Percentiles rank a stretch among this genome's conserved stretches.
phyloP scores from a whole-genome alignment of 768 basidiomycete genomes.

The Russula ochroleuca region DNA sequence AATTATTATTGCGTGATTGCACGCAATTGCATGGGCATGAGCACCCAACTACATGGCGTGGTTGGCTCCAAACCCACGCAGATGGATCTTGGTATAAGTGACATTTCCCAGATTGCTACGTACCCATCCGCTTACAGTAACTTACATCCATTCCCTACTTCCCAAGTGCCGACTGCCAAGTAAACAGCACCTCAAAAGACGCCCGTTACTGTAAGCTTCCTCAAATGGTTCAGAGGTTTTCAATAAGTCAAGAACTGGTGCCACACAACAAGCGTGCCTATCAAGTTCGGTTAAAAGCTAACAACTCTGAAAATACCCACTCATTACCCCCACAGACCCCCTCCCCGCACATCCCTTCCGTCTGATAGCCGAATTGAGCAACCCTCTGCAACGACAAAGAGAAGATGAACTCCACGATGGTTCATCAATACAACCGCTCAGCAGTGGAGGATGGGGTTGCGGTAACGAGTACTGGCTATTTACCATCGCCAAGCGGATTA shows the following conservation, averaged over 20 bases:
- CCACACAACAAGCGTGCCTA: conserved; percentile 7
- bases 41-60: conserved; percentile 4
- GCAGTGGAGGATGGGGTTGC: not conserved
- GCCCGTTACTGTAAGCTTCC: not conserved
- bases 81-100: not conserved
- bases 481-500: not conserved
- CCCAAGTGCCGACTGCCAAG: not conserved
- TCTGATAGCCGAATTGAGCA: not conserved
- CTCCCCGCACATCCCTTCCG: not conserved
- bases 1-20: not conserved
- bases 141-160: no score
- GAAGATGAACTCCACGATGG: conserved; percentile 5
- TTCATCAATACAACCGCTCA: not conserved
- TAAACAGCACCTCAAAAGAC: not conserved
- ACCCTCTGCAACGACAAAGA: not conserved
- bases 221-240: not conserved
- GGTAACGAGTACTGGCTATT: not conserved
- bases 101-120: not conserved
- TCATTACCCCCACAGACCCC: not conserved
- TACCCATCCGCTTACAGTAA: not conserved
- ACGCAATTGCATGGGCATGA: not conserved
- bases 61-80: not conserved
- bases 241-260: conserved; percentile 6
- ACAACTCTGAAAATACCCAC: not conserved
- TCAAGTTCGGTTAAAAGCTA: not conserved